Conservation (phyloP, 2,329 filamentous ascomycete genomes). For the Exophiala aquamarina region DNA sequence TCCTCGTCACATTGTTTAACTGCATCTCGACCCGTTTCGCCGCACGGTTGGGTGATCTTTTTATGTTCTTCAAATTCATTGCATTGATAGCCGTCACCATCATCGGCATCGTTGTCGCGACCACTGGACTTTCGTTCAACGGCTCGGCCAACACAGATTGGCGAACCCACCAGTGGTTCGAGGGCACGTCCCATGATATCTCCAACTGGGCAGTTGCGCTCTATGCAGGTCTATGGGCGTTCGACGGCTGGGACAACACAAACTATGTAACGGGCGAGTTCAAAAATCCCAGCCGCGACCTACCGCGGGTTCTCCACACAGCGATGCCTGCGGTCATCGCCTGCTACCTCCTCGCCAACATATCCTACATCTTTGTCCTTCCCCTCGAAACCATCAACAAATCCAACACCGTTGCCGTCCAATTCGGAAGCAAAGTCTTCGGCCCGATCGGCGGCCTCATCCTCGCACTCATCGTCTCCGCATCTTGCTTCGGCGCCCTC, state of each 20-base stretch:
- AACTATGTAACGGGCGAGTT: constrained; percentile 99
- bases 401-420: constrained; percentile 92
- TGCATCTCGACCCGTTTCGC: constrained; percentile 87
- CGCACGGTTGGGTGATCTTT: constrained; percentile 81
- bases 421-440: constrained; percentile 88
- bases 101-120: constrained; percentile 83
- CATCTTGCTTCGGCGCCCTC: constrained; percentile 89
- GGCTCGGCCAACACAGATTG: constrained; percentile 78
- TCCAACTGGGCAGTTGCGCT: constrained; percentile 91
- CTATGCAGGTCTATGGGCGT: constrained; percentile 96
- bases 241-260: constrained; percentile 98
- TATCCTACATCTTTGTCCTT: constrained; percentile 92
- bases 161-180: constrained; percentile 87
- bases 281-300: constrained; percentile 82
- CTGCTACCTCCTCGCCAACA: constrained; percentile 85
- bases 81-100: constrained; percentile 84
- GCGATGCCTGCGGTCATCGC: constrained; percentile 93
- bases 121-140: constrained; percentile 77
- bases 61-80: constrained; percentile 97
- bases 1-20: constrained; percentile 79
- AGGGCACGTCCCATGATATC: constrained; percentile 74
- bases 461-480: constrained; percentile 83
- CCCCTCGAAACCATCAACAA: constrained; percentile 77
- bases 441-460: constrained; percentile 78
- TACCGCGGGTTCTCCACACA: constrained; percentile 93